Base-by-base conservation (phyloP, 768 basidiomycete species). In the Chlorophyllum brunneum region DNA sequence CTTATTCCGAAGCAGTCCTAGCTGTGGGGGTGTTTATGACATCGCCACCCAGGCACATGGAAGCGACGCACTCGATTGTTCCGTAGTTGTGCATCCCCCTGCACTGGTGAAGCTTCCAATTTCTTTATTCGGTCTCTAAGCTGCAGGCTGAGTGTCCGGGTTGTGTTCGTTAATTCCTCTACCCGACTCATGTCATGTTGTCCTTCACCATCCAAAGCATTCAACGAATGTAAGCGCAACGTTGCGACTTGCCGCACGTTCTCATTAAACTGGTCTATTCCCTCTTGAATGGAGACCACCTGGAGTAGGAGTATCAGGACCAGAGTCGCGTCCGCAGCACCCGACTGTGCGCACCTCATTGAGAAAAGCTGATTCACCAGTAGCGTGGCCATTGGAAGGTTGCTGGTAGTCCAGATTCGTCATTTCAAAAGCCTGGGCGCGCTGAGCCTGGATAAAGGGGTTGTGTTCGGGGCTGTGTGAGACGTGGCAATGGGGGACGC, bases 81-180 rank as follows among this genome's bases (percentile, higher is more conserved):
- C 22, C 76, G 69, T 56, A 75, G 68, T 41, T 69, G 66, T 1
- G 58, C 59, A 53, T 75, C 71, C 29, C 65, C 63, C 18, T 58
- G 65, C 4, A 56, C 55, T 11, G 65, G 62, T 9, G 62, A 48
- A 29, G 59, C 60, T 61, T 81, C 78, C 48, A 91, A 61, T 0
- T 70, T 68, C 64, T 81, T 76, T 54, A 91, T 80, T 26, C 85
- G 72, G 23, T 75, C 70, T 59, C 83, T 85, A 23, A 88, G 66
- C 30, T 71, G 65, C 48, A 75, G 78, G 61, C 77, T 80, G 50
- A 86, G 72, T 0, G 75, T 67, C 58, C 81, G 80, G 1, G 85
- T 86, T 40, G 85, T 80, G 13, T 66, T 69, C 13, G 82, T 72
- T 46, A 88, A 71, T 15, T 76, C 70, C n/a, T 83, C 80, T 22